A percentile compares a stretch with the other conserved stretches of the same genome.
These are phyloP conservation scores for Marasmius oreades DNA, from an alignment of 1,284 basidiomycete species.

Conservation along the genomic window DNA sequence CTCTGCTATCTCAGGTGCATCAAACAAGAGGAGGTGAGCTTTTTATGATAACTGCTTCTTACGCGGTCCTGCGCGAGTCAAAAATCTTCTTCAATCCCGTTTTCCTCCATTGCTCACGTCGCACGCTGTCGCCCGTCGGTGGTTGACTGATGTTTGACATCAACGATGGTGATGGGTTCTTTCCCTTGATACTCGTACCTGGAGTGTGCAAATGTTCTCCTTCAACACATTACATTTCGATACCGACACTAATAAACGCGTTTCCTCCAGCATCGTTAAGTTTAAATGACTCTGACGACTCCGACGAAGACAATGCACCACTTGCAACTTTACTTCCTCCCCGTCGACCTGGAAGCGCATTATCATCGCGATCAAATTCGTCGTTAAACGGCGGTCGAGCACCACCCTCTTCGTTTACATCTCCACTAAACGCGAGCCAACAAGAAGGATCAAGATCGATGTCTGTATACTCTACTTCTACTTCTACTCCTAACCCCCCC, in stretches of 20 bases:
- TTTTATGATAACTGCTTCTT: not conserved
- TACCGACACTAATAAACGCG: not conserved
- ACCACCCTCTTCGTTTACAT: slow-evolving; percentile 5
- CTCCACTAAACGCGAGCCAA: not conserved
- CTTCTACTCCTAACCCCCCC: not conserved
- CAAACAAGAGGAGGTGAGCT: not conserved
- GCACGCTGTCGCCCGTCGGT: no score
- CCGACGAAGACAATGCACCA: slow-evolving; percentile 39
- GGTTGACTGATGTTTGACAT: no score
- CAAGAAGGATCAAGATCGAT: not conserved
- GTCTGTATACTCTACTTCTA: not conserved
- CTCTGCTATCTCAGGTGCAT: not conserved
- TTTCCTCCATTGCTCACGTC: no score
- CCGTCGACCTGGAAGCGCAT: slow-evolving; percentile 35
- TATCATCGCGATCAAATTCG: slow-evolving; percentile 26
- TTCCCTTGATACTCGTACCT: no score
- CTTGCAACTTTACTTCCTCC: slow-evolving; percentile 41
- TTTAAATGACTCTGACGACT: slow-evolving; percentile 29
- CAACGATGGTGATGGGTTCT: no score
- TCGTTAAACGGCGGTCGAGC: slow-evolving; percentile 9
- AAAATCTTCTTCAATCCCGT: no score
- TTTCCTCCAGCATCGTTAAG: not conserved
- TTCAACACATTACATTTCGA: not conserved
- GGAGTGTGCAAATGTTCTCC: not conserved
- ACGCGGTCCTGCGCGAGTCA: not conserved